Percentiles rank a stretch among this genome's conserved stretches.
Conservation (phyloP, 108 stramenopile species). For the Pseudonitzschia delicatissima region DNA sequence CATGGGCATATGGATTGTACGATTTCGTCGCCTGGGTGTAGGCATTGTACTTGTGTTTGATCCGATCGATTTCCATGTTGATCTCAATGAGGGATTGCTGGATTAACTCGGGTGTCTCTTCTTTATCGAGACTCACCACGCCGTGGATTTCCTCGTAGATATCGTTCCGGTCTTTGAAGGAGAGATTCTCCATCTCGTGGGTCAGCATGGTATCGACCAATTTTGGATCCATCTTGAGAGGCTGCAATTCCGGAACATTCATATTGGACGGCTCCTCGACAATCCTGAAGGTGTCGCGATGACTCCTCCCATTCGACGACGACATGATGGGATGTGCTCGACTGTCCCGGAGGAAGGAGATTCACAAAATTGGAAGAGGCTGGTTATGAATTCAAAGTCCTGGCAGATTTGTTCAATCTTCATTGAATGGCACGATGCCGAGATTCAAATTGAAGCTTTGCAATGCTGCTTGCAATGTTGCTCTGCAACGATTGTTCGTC, state of each 20-base stretch:
- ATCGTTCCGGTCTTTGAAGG: not conserved
- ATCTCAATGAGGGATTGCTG: not conserved
- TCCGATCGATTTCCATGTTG: slow-evolving; percentile 2
- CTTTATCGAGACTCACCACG: not conserved
- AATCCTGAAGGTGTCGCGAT: not conserved
- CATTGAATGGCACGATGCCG: no score
- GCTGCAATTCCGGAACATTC: not conserved
- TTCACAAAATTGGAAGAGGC: no score
- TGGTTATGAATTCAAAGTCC: no score
- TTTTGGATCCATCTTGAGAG: not conserved
- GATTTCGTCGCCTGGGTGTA: not conserved
- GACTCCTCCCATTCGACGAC: not conserved
- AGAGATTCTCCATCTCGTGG: not conserved
- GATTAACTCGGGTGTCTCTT: slow-evolving; percentile 3
- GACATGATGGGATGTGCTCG: not conserved
- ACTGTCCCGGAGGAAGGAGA: no score
- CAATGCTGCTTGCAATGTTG: no score
- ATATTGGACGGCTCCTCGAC: not conserved
- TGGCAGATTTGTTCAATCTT: no score
- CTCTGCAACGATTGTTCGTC: no score
- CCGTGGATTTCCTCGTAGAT: slow-evolving; percentile 6
- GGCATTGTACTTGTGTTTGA: slow-evolving; percentile 7
- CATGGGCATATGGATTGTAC: not conserved
- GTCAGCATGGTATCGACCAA: not conserved
- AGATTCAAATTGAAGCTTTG: no score